phyloP scores from a whole-genome alignment of 257 asterid species.

The Ilex asprella region DNA sequence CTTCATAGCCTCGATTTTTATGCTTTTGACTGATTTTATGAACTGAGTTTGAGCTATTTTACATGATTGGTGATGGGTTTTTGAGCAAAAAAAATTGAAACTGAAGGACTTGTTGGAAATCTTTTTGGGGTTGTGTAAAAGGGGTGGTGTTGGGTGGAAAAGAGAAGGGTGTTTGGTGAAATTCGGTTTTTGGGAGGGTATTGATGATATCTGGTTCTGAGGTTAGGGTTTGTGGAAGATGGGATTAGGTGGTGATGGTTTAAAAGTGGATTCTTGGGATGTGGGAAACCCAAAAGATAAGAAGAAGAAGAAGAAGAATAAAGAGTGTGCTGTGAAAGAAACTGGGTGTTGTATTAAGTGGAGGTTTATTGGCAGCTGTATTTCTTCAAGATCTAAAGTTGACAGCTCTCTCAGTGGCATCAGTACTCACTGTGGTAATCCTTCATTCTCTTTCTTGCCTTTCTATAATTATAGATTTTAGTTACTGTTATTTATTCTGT shows the following conservation, averaged over 20 bases:
- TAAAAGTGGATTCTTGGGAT: slow-evolving; percentile 48
- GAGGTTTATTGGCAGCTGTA: slow-evolving; percentile 72
- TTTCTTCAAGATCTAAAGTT: slow-evolving; percentile 97
- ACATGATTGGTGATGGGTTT: slow-evolving; percentile 19
- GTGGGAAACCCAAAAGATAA: slow-evolving; percentile 34
- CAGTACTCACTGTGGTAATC: slow-evolving; percentile 66
- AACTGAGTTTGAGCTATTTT: slow-evolving; percentile 30
- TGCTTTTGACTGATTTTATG: slow-evolving; percentile 29
- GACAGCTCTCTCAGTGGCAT: slow-evolving; percentile 89
- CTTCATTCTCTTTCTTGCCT: background rate
- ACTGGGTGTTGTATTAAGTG: slow-evolving; percentile 31
- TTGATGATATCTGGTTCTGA: slow-evolving; percentile 23
- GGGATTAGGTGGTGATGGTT: slow-evolving; percentile 47
- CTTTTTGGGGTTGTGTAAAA: background rate
- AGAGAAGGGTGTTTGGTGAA: slow-evolving; percentile 2
- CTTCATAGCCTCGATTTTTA: slow-evolving; percentile 9
- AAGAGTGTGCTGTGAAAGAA: slow-evolving; percentile 24
- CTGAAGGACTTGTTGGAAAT: slow-evolving; percentile 4
- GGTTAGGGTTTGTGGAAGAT: slow-evolving; percentile 37
- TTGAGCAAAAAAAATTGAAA: slow-evolving; percentile 8
- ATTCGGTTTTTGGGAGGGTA: slow-evolving; percentile 6
- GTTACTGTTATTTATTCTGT: background rate
- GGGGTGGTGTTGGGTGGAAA: slow-evolving; percentile 5
- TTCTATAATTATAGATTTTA: background rate
- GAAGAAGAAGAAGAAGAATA: slow-evolving; percentile 27